Conservation (phyloP, 108 stramenopile species). For the Fragilaria crotonensis region DNA sequence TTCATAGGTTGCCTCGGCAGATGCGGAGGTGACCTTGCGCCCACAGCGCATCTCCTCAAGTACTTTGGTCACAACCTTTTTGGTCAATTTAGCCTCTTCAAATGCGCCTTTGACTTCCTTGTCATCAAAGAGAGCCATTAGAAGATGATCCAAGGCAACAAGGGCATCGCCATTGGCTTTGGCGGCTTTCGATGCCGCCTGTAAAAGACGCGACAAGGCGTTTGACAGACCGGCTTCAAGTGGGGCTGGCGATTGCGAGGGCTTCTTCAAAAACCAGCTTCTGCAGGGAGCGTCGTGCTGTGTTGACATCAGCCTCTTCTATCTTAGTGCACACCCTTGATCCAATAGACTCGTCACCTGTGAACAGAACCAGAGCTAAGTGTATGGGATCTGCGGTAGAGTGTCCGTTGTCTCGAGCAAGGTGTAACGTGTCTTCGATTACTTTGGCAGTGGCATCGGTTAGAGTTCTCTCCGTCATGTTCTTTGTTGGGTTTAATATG, state of each 20-base stretch:
- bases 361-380: constrained; percentile 54
- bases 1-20: constrained; percentile 66
- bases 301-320: constrained; percentile 38
- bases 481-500: too few species aligned
- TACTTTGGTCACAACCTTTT: constrained; percentile 45
- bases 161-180: constrained; percentile 75
- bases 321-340: constrained; percentile 44
- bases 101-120: constrained; percentile 38
- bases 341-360: constrained; percentile 60
- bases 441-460: constrained; percentile 76
- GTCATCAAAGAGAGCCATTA: constrained; percentile 67
- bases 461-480: constrained; percentile 66
- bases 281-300: constrained; percentile 55
- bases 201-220: constrained; percentile 39
- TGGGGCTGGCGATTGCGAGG: constrained; percentile 72
- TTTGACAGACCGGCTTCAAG: constrained; percentile 50
- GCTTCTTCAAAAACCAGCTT: constrained; percentile 54
- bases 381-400: constrained; percentile 66
- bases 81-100: constrained; percentile 46
- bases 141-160: constrained; percentile 67
- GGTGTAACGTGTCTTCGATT: constrained; percentile 42
- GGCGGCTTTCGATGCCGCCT: constrained; percentile 49
- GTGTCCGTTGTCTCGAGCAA: constrained; percentile 76
- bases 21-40: constrained; percentile 53
- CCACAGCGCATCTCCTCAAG: constrained; percentile 63